Evolutionary conservation across 176 grass and related monocot species (phyloP).

Genomic region (Ampelocalamus luodianensis): DNA sequence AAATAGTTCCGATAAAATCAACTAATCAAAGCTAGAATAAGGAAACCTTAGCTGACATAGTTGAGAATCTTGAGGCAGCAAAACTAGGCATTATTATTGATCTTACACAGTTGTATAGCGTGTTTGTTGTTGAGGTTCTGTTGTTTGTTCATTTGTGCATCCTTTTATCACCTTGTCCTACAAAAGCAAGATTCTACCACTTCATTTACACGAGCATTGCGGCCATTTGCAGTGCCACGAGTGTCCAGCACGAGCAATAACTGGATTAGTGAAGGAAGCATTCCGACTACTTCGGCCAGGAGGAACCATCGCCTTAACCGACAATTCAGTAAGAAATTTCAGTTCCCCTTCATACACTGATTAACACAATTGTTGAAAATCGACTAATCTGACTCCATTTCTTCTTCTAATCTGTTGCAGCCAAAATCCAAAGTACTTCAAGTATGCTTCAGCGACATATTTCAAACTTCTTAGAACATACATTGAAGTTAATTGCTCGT

Average conservation of each 20-base stretch:
- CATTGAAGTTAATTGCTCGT: too few species aligned
- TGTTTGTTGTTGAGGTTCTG: not conserved
- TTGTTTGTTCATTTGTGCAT: not conserved
- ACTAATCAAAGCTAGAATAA: not conserved
- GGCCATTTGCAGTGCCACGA: conserved; percentile 66
- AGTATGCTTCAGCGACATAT: conserved; percentile 51
- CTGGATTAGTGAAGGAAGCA: conserved; percentile 67
- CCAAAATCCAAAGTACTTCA: conserved; percentile 90
- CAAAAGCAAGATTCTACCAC: not conserved
- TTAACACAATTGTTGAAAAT: not conserved
- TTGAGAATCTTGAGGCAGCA: not conserved
- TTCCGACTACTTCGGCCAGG: conserved; percentile 71
- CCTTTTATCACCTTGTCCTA: not conserved
- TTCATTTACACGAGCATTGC: not conserved
- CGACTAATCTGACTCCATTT: conserved; percentile 23
- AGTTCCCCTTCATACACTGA: not conserved
- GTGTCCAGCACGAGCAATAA: conserved; percentile 73
- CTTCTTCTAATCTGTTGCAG: conserved; percentile 42
- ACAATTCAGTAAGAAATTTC: conserved; percentile 72
- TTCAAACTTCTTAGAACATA: not conserved
- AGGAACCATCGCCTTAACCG: conserved; percentile 76
- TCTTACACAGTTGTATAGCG: not conserved
- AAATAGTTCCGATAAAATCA: not conserved
- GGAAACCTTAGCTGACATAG: not conserved
- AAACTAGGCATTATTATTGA: not conserved